Base-by-base conservation (phyloP, 164 flowering plant genomes). In the Annona squamosa region DNA sequence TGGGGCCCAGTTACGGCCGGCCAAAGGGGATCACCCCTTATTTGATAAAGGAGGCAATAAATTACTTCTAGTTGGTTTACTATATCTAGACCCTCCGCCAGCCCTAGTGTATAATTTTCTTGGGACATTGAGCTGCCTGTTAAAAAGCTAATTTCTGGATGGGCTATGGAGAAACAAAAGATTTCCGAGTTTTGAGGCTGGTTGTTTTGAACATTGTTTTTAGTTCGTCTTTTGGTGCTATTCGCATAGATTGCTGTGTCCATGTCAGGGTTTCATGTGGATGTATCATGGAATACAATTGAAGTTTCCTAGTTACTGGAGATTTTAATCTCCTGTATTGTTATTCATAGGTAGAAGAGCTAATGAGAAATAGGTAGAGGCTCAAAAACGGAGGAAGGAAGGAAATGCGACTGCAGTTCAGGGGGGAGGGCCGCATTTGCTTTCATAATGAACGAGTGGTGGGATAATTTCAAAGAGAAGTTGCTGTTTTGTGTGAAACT, bases 401-500 rank as follows among this genome's bases (percentile, higher is more conserved):
- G 52, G 37, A 48, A 48, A 48, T 48, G 52, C 52, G 9, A 7
- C 52, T 48, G 52, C 9, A 48, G 9, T 52, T 52, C 6, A 2
- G 13, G 59, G 59, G 59, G 13, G 9, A 52, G 13, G 9, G 9
- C 17, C 59, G 9, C 59, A 52, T 52, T 10, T 16, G 13, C 59
- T 52, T 52, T 10, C 13, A 9, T 52, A 10, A 52, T 52, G 9
- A 52, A 52, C 59, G 59, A 5, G 9, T 6, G 3, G 9, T 52
- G 13, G 59, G 13, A 52, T 52, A 16, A 10, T 52, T 52, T 10
- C 0, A 52, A 16, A 5, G 59, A 16, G 59, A 5, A 52, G 13
- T 9, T 52, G 59, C 13, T 10, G 48, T 10, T 46, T 4, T 68
- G 16, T 5, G 9, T 17, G 44, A 4, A 6, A 73, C 87, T 61